Evolutionary conservation across 1,284 basidiomycete genomes (phyloP), one percentile per base, ranked within the genome.

Genomic region (Tremellales sp.): DNA sequence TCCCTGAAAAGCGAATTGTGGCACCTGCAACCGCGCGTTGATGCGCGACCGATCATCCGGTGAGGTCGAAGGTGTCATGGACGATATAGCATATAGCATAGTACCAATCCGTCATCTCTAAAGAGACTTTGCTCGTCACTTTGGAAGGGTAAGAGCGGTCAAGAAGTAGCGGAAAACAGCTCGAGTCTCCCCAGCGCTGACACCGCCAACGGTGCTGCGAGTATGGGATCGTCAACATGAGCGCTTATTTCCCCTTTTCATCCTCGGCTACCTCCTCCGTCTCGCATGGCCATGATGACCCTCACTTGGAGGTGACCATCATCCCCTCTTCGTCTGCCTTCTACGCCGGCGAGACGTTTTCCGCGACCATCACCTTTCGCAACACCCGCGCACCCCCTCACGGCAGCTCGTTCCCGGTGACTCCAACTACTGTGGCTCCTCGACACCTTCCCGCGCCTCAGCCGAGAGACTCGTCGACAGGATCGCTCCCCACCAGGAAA

Each of bases 321-420:
- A 82, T 71, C 0, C 92, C 92, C 3, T 78, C 84, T 0, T 85
- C 91, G 54, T 86, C 88, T 0, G 87, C 88, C 0, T 95, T 87
- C 74, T 97, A 93, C 69, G 90, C 92, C 1, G 92, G 92, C 51
- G 92, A 97, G 69, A 76, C 80, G 1, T 88, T 94, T 70, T 77
- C 82, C 5, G 87, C 88, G 14, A 84, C 81, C 4, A 83, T 97
- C 63, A 85, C 87, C 0, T 90, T 95, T 71, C 85, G 85, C 37
- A 95, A 94, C 68, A 86, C 83, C 5, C 80, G 80, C 16, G 45
- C 40, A 22, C 52, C 38, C 28, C 44, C 43, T 4, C 22, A 19
- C 10, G 41, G 47, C 39, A 43, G 44, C 25, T 9, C 48, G 6
- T 47, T 46, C 14, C 47, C 54, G 18, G 35, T 25, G 9, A 49